Evolutionary conservation across 2,329 filamentous ascomycete species (phyloP).

Genomic region (Colletotrichum phormii): DNA sequence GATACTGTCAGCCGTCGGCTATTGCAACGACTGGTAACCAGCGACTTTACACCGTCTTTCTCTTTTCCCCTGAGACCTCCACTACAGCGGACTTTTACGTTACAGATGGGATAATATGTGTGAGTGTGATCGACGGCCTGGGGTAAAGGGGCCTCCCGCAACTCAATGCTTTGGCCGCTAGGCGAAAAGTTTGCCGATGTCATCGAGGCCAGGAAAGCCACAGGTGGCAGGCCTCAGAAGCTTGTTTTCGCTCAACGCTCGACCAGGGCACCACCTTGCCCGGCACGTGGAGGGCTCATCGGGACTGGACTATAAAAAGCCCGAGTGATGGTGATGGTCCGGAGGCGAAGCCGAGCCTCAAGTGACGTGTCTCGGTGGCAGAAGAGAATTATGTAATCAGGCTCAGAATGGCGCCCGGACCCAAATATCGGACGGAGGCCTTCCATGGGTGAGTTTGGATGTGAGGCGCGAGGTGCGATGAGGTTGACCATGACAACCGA

Average conservation of each 20-base stretch:
- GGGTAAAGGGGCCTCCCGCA: slow-evolving; percentile 30
- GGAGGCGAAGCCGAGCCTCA: slow-evolving; percentile 21
- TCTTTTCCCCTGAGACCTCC: slow-evolving; percentile 9
- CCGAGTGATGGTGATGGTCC: background rate
- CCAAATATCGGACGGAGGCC: slow-evolving; percentile 21
- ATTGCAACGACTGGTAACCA: slow-evolving; percentile 3
- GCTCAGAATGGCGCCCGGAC: slow-evolving; percentile 2
- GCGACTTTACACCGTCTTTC: slow-evolving; percentile 22
- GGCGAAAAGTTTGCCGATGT: slow-evolving; percentile 21
- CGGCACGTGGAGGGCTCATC: slow-evolving; percentile 11
- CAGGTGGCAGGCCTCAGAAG: background rate
- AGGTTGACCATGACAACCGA: background rate
- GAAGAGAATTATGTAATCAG: slow-evolving; percentile 10
- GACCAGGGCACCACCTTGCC: slow-evolving; percentile 11
- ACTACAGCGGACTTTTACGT: slow-evolving; percentile 12
- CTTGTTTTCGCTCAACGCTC: background rate
- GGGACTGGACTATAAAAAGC: background rate
- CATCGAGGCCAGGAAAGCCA: background rate
- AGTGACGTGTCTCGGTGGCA: slow-evolving; percentile 22
- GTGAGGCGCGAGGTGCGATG: background rate
- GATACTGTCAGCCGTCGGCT: slow-evolving; percentile 2
- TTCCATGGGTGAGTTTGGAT: background rate
- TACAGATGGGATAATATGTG: background rate
- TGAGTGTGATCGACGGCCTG: slow-evolving; percentile 23
- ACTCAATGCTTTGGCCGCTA: slow-evolving; percentile 26